A percentile compares a stretch with the other conserved stretches of the same genome.
Conservation (phyloP, 257 asterid species). For the Solanum corneliomulleri region DNA sequence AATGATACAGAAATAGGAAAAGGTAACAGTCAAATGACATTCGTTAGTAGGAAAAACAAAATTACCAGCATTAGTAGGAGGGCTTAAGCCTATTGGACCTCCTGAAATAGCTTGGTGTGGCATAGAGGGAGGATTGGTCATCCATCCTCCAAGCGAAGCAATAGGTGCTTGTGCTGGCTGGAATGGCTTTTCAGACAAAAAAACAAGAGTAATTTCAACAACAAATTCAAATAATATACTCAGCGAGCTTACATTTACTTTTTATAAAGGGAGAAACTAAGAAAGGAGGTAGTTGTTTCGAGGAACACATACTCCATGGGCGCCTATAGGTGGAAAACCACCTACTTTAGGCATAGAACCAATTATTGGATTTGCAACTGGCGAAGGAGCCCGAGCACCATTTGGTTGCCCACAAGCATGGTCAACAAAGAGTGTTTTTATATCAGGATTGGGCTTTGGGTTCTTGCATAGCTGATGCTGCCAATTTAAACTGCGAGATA, state of each 20-base stretch:
- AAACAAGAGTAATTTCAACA: background rate
- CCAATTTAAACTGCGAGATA: conserved; percentile 48
- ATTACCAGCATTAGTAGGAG: conserved; percentile 39
- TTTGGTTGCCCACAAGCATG: conserved; percentile 44
- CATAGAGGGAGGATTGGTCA: conserved; percentile 27
- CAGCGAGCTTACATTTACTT: background rate
- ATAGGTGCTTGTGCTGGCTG: conserved; percentile 32
- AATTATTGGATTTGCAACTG: conserved; percentile 23
- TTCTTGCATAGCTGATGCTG: conserved; percentile 56
- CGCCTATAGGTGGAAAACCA: conserved; percentile 36
- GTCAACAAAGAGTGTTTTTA: conserved; percentile 46
- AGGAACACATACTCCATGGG: conserved; percentile 34
- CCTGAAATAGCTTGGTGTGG: conserved; percentile 31
- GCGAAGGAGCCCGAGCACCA: conserved; percentile 32
- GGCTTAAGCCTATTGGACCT: conserved; percentile 32
- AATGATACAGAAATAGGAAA: background rate
- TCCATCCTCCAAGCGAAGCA: conserved; percentile 44
- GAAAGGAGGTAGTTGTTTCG: background rate
- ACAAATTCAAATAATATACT: background rate
- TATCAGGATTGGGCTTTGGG: conserved; percentile 49
- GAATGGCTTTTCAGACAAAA: conserved; percentile 11
- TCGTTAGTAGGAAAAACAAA: background rate
- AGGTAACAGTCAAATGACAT: background rate
- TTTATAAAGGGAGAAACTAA: background rate
- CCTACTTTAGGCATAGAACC: conserved; percentile 30